Evolutionary conservation across 768 basidiomycete genomes (phyloP).

Genomic region (Calocybe cyanea): DNA sequence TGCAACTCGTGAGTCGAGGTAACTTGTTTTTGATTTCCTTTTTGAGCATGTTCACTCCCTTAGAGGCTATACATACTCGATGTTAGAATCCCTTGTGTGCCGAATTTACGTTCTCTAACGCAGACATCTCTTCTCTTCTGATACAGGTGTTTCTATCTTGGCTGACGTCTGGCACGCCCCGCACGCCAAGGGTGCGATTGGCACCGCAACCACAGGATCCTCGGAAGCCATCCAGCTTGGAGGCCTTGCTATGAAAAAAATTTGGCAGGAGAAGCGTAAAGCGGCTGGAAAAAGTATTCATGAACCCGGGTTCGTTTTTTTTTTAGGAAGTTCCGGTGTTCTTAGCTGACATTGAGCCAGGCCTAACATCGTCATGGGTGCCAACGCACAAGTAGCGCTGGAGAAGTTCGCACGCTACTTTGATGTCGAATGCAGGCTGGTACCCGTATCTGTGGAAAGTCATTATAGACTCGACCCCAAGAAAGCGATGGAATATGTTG

Average conservation of each 20-base stretch:
- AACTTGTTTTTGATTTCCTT: background rate
- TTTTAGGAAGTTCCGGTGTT: background rate
- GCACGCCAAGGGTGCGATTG: constrained; percentile 56
- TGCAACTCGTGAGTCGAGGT: constrained; percentile 43
- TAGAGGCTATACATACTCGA: constrained; percentile 51
- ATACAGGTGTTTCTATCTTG: constrained; percentile 41
- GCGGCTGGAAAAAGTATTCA: constrained; percentile 68
- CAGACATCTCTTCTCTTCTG: no score
- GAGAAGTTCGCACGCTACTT: constrained; percentile 73
- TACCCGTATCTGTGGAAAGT: constrained; percentile 47
- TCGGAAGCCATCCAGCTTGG: constrained; percentile 73
- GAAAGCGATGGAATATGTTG: constrained; percentile 60
- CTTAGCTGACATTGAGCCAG: constrained; percentile 20
- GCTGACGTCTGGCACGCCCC: constrained; percentile 72
- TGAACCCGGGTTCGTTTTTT: constrained; percentile 56
- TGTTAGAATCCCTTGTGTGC: constrained; percentile 25
- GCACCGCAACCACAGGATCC: constrained; percentile 69
- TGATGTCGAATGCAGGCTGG: constrained; percentile 61
- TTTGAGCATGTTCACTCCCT: background rate
- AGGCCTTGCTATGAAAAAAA: constrained; percentile 72
- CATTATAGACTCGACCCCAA: constrained; percentile 56
- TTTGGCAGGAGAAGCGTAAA: constrained; percentile 67
- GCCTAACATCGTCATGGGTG: constrained; percentile 63
- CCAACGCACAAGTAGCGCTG: constrained; percentile 70
- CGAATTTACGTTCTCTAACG: background rate